Base-by-base conservation (phyloP, 345 rosid genomes). In the Psidium friedrichsthalianum region DNA sequence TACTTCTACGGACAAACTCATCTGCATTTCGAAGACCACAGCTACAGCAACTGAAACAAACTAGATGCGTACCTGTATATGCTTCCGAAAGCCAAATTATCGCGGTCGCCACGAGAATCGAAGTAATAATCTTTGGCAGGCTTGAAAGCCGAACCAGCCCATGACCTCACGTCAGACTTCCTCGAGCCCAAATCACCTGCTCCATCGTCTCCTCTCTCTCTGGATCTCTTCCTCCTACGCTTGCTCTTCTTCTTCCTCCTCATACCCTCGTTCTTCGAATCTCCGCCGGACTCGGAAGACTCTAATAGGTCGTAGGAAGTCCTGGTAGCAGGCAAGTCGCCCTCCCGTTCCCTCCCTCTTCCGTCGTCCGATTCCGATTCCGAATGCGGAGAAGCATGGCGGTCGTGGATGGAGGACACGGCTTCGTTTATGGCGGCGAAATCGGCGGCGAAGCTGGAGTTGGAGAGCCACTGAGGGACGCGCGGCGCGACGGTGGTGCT, bases 41-140 rank as follows among this genome's bases (percentile, higher is more conserved):
- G 24, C 36, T 69, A 20, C 32, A 24, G 84, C 61, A 56, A 82
- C 47, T 3, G 47, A 82, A 27, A 54, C 42, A 54, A 82, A 16
- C 18, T 47, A n/a, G 32, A n/a, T 52, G 24, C 25, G 52, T 82
- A 95, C 99, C 95, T 94, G 91, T 96, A 97, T 82, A 94, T 91
- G 87, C 92, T 90, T 61, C 98, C 99, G 89, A 92, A 97, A 86
- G 93, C 95, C 85, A 96, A 90, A 90, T 95, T 96, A 90, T 97
- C 95, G 7, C 90, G 92, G 88, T 97, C 99, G 64, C 98, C 98
- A 84, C 91, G 96, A 86, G 95, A 91, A 89, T 96, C 99, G 74
- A 97, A 89, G 93, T 90, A 94, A 88, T 96, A 97, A 88, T 95
- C 99, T 88, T 95, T 96, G 13, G 91, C 82, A 56, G 93, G 94